These are phyloP conservation scores for Apiospora malaysiana DNA, from an alignment of 2,329 filamentous ascomycete genomes.

Conservation along the genomic window DNA sequence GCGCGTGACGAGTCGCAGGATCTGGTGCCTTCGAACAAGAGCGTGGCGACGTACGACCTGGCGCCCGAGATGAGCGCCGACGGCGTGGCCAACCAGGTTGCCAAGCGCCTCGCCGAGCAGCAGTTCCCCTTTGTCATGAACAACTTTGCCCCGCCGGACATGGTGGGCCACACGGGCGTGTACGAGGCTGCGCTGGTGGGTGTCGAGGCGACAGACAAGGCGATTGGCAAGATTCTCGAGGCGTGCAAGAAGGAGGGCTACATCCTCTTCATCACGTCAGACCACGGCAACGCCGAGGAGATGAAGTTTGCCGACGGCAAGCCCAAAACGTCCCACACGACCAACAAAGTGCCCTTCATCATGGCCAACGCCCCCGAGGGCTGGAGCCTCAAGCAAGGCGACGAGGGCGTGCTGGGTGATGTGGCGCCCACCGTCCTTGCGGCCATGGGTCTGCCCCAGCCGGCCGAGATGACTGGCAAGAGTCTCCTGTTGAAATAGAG, in stretches of 20 bases:
- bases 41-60: slow-evolving; percentile 90
- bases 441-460: slow-evolving; percentile 88
- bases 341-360: slow-evolving; percentile 96
- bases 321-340: slow-evolving; percentile 97
- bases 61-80: slow-evolving; percentile 96
- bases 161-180: slow-evolving; percentile 98
- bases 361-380: slow-evolving; percentile 96
- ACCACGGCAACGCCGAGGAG: slow-evolving; percentile 98
- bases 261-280: slow-evolving; percentile 91
- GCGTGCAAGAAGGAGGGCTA: slow-evolving; percentile 93
- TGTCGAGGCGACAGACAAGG: slow-evolving; percentile 86
- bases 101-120: slow-evolving; percentile 82
- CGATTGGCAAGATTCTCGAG: slow-evolving; percentile 91
- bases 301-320: slow-evolving; percentile 97
- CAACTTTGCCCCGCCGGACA: slow-evolving; percentile 99
- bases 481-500: slow-evolving; percentile 79
- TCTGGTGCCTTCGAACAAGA: slow-evolving; percentile 85
- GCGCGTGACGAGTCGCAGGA: slow-evolving; percentile 82
- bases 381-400: slow-evolving; percentile 81
- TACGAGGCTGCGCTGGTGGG: slow-evolving; percentile 93
- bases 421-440: slow-evolving; percentile 94
- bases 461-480: slow-evolving; percentile 88
- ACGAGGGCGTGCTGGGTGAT: slow-evolving; percentile 89
- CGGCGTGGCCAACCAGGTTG: slow-evolving; percentile 86
- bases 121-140: slow-evolving; percentile 99